Evolutionary conservation across 495 filamentous ascomycete genomes (phyloP), one percentile per base, ranked within the genome.

Genomic region (Xylaria longipes): DNA sequence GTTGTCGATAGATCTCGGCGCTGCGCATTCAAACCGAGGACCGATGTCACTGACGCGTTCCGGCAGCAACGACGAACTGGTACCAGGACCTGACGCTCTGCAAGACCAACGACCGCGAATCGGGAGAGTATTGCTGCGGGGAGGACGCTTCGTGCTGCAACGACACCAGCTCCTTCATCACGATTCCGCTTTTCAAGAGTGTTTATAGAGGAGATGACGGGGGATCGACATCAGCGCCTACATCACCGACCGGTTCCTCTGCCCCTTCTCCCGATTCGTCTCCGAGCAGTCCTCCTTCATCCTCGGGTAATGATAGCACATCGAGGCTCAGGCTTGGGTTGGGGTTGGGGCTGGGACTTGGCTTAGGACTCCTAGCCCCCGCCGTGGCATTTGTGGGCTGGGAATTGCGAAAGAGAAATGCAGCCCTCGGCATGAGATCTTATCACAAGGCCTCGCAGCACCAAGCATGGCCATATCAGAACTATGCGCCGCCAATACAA

Each of bases 221-320:
- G 8, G 25, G 25, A 46, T 48, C 41, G 39, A 17, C 45, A 29
- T 35, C 37, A 20, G 3, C 37, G 17, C 7, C 45, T 20, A 20
- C 45, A 20, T 2, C 17, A n/a, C n/a, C 45, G 5, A 7, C 39
- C n/a, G 1, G 1, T 45, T 39, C 60, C 20, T 6, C 41, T 45
- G 12, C 15, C 48, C 48, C n/a, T 52, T 25, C 31, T 58, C 1
- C 15, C 54, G 3, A 17, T 15, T 58, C 54, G 2, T 58, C 54
- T 58, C 8, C 27, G 9, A 56, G 78, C 27, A 94, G 86, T 35
- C 91, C 22, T 25, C 22, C 48, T 14, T 52, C 22, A 11, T 52
- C 48, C 9, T 27, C 48, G 48, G 22, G 22, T 12, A n/a, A 31
- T 29, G 14, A 50, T 27, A 29, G 14, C 5, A 17, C 22, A 29